Evolutionary conservation across 1,284 basidiomycete genomes (phyloP).

Genomic region (Tilletia caries): DNA sequence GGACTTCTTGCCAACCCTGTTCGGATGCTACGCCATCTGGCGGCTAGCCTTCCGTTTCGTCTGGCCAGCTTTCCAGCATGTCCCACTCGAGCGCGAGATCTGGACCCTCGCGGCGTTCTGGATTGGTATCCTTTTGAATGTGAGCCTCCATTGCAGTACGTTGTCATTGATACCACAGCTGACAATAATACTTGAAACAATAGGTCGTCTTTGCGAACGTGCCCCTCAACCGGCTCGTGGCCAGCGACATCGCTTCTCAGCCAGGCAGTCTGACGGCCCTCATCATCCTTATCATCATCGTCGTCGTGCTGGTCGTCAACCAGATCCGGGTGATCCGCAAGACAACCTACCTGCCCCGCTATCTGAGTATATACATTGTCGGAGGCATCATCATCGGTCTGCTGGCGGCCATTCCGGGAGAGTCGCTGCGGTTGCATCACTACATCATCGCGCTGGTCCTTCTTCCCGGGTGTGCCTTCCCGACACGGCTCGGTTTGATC

Average conservation of each 20-base stretch:
- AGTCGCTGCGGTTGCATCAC: conserved; percentile 53
- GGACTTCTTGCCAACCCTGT: conserved; percentile 73
- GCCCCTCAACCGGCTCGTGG: conserved; percentile 61
- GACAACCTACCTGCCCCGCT: conserved; percentile 75
- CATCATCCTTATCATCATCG: conserved; percentile 67
- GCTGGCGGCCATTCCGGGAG: conserved; percentile 65
- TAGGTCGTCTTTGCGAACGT: conserved; percentile 42
- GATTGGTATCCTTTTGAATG: conserved; percentile 61
- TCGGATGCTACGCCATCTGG: conserved; percentile 77
- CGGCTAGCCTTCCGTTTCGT: conserved; percentile 71
- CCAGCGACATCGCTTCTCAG: conserved; percentile 67
- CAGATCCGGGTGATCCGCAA: conserved; percentile 78
- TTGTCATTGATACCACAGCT: no score
- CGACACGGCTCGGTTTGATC: conserved; percentile 71
- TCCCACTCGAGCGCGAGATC: conserved; percentile 69
- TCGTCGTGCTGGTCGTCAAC: conserved; percentile 59
- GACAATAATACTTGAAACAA: no score
- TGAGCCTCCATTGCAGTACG: conserved; percentile 56
- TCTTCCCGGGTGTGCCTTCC: conserved; percentile 74
- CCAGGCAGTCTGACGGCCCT: conserved; percentile 70
- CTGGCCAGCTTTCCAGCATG: conserved; percentile 66
- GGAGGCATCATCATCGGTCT: conserved; percentile 69
- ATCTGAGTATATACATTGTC: conserved; percentile 57
- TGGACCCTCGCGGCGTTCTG: conserved; percentile 76
- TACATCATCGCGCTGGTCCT: conserved; percentile 73